phyloP scores from a whole-genome alignment of 75 land plant species.

The Pinus tabuliformis region DNA sequence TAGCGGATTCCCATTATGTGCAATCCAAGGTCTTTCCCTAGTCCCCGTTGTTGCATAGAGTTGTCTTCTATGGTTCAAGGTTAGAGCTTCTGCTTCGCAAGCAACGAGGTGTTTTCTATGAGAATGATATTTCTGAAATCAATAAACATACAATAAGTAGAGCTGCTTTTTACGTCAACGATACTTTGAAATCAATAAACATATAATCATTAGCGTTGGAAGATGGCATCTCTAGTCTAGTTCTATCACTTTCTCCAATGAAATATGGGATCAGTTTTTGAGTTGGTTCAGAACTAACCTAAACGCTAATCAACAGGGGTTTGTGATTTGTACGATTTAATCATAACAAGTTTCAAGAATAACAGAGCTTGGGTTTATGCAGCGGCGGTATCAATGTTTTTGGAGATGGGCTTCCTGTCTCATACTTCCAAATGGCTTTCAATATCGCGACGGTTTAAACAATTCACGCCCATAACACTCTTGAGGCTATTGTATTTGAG shows the following conservation, averaged over 20 bases:
- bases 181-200: constrained; percentile 47
- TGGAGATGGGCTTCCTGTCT: constrained; percentile 24
- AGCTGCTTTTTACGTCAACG: constrained; percentile 72
- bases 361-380: neutral
- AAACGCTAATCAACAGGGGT: neutral
- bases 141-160: neutral
- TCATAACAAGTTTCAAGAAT: neutral
- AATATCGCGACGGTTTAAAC: constrained; percentile 78
- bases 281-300: neutral
- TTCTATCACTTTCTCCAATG: neutral
- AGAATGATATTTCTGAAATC: constrained; percentile 73
- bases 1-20: constrained; percentile 31
- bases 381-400: neutral
- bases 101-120: constrained; percentile 75
- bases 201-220: neutral
- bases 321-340: neutral
- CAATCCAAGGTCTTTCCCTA: constrained; percentile 18
- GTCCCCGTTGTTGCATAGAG: constrained; percentile 26
- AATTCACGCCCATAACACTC: constrained; percentile 67
- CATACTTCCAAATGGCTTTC: constrained; percentile 80
- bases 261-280: neutral
- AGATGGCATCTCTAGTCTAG: neutral
- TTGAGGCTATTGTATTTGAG: no score
- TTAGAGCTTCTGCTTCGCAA: constrained; percentile 78
- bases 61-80: constrained; percentile 64